Evolutionary conservation across 306 rosid genomes (phyloP).

Genomic region (Quercus dentata): DNA sequence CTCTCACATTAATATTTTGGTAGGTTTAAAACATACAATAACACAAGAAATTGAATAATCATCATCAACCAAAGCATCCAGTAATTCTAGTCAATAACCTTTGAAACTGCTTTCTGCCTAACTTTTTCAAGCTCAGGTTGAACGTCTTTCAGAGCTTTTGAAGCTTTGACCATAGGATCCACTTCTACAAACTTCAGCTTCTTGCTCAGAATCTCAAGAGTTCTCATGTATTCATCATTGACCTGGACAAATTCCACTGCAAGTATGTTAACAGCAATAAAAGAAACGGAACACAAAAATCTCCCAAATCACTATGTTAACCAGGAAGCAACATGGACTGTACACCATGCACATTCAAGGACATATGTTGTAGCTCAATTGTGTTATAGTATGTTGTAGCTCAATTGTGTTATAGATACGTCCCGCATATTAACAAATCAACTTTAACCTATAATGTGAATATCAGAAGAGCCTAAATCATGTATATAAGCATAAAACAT

Average conservation of each 20-base stretch:
- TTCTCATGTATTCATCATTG: conserved; percentile 92
- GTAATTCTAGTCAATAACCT: conserved; percentile 43
- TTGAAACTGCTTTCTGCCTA: conserved; percentile 89
- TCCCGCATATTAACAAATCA: neutral
- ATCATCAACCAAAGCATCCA: neutral
- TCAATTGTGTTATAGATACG: conserved; percentile 9
- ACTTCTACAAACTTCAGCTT: conserved; percentile 85
- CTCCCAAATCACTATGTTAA: neutral
- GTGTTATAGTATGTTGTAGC: conserved; percentile 16
- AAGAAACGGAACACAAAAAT: conserved; percentile 3
- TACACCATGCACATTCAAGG: conserved; percentile 12
- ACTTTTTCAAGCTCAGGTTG: conserved; percentile 97
- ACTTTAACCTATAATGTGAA: conserved; percentile 2
- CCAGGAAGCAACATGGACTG: neutral
- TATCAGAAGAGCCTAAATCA: conserved; percentile 1
- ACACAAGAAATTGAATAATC: neutral
- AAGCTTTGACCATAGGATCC: conserved; percentile 80
- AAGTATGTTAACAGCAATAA: conserved; percentile 21
- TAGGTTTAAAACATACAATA: conserved; percentile 4
- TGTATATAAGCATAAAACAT: neutral
- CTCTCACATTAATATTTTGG: neutral
- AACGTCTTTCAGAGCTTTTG: conserved; percentile 95
- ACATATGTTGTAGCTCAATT: conserved; percentile 14
- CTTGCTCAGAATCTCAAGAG: conserved; percentile 87
- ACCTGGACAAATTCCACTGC: conserved; percentile 52